Evolutionary conservation across 1,284 basidiomycete genomes (phyloP).

Genomic region (Ceratobasidium sp.): DNA sequence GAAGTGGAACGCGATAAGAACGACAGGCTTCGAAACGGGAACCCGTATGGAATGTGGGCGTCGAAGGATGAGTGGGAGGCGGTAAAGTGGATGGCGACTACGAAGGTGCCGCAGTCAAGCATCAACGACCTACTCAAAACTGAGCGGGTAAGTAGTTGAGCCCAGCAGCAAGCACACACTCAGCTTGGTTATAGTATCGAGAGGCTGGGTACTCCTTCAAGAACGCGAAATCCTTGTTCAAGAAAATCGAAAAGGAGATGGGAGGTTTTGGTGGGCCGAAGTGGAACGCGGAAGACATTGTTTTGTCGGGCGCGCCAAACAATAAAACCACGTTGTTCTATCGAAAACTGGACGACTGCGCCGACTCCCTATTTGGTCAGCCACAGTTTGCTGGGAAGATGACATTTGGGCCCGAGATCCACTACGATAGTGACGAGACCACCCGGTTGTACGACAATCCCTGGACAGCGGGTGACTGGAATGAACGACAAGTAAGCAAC

Average conservation of each 20-base stretch:
- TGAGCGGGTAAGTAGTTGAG: constrained; percentile 1
- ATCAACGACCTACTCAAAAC: constrained; percentile 13
- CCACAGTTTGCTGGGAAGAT: constrained; percentile 20
- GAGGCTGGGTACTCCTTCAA: constrained; percentile 6
- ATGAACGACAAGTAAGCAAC: constrained; percentile 5
- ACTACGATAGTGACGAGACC: not conserved
- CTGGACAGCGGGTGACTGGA: not conserved
- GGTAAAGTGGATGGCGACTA: constrained; percentile 18
- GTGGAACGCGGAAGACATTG: not conserved
- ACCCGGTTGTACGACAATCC: not conserved
- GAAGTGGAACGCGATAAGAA: constrained; percentile 1
- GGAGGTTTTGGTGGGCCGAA: constrained; percentile 4
- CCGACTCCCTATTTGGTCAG: not conserved
- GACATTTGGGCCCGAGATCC: not conserved
- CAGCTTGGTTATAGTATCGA: not conserved
- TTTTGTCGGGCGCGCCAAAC: not conserved
- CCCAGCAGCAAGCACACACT: not conserved
- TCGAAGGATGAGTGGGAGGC: constrained; percentile 5
- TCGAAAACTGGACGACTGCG: not conserved
- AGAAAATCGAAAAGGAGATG: constrained; percentile 10
- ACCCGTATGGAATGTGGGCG: constrained; percentile 18
- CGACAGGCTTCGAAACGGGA: not conserved
- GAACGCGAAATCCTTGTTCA: not conserved
- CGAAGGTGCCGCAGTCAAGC: constrained; percentile 5
- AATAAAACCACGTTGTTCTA: not conserved